These are phyloP conservation scores for Aspergillus thermomutatus DNA, from an alignment of 2,329 filamentous ascomycete species.

Conservation along the genomic window DNA sequence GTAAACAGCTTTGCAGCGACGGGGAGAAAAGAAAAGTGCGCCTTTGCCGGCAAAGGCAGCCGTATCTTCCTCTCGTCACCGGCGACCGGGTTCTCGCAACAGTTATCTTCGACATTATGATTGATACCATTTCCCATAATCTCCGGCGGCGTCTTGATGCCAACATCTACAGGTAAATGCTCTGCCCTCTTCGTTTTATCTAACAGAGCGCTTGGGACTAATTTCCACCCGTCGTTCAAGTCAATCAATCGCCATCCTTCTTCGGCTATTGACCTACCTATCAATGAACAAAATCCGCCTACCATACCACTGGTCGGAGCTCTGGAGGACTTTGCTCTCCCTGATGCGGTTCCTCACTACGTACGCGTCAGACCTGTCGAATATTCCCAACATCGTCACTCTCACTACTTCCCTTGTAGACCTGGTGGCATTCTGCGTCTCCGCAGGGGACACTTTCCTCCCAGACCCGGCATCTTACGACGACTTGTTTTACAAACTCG, in stretches of 20 bases:
- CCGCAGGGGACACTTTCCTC: slow-evolving; percentile 83
- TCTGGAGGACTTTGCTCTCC: slow-evolving; percentile 85
- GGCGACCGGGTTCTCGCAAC: slow-evolving; percentile 71
- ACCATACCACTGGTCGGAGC: slow-evolving; percentile 88
- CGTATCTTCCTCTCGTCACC: slow-evolving; percentile 72
- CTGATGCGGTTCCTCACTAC: slow-evolving; percentile 87
- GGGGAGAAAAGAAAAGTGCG: slow-evolving; percentile 72
- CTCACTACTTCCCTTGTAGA: slow-evolving; percentile 77
- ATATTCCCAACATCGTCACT: slow-evolving; percentile 64
- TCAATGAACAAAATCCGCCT: slow-evolving; percentile 78
- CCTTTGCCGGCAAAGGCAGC: slow-evolving; percentile 83
- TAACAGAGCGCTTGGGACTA: too few relatives aligned
- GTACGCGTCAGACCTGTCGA: slow-evolving; percentile 74
- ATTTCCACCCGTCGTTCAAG: slow-evolving; percentile 13
- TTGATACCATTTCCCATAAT: slow-evolving; percentile 93
- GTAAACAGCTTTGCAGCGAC: slow-evolving; percentile 79
- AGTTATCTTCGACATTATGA: slow-evolving; percentile 77
- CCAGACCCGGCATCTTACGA: slow-evolving; percentile 86
- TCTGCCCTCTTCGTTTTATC: neutral
- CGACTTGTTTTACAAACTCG: slow-evolving; percentile 96
- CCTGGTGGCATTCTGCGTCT: slow-evolving; percentile 77
- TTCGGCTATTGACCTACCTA: slow-evolving; percentile 79
- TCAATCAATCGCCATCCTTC: slow-evolving; percentile 74
- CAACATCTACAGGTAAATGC: slow-evolving; percentile 67
- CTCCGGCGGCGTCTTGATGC: slow-evolving; percentile 80